A percentile compares a stretch with the other conserved stretches of the same genome.
Evolutionary conservation across 306 rosid species (phyloP).

Genomic region (Prinsepia uniflora): DNA sequence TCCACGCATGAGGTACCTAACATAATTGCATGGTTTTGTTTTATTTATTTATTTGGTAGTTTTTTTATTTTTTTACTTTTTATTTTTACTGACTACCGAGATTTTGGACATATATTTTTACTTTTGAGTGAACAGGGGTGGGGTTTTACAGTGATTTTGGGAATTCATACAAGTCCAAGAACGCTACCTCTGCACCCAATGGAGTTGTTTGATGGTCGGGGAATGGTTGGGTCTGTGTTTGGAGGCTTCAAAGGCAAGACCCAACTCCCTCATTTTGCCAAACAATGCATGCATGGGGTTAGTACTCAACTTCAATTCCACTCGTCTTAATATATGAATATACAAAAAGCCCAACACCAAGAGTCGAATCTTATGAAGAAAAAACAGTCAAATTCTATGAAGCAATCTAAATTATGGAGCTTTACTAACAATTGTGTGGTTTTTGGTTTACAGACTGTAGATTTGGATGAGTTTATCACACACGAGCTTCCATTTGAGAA

Average conservation of each 20-base stretch:
- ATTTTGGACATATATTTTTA: no score
- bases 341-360: no score
- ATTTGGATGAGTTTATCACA: conserved; percentile 65
- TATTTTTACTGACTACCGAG: not conserved
- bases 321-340: no score
- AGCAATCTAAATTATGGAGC: no score
- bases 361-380: no score
- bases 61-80: not conserved
- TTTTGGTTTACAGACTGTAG: conserved; percentile 42
- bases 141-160: conserved; percentile 70
- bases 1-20: conserved; percentile 47
- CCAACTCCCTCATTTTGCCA: conserved; percentile 65
- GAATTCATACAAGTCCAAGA: conserved; percentile 56
- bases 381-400: no score
- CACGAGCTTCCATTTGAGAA: conserved; percentile 81
- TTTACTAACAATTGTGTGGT: not conserved
- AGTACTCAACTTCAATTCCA: conserved; percentile 10
- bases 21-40: not conserved
- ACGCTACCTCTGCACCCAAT: conserved; percentile 76
- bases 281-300: conserved; percentile 61
- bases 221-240: conserved; percentile 47
- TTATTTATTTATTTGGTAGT: no score
- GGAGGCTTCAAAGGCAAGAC: conserved; percentile 83
- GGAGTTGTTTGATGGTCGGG: conserved; percentile 72
- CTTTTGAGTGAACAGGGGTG: conserved; percentile 48